Evolutionary conservation across 495 filamentous ascomycete species (phyloP).

Genomic region (Trichoderma gamsii): DNA sequence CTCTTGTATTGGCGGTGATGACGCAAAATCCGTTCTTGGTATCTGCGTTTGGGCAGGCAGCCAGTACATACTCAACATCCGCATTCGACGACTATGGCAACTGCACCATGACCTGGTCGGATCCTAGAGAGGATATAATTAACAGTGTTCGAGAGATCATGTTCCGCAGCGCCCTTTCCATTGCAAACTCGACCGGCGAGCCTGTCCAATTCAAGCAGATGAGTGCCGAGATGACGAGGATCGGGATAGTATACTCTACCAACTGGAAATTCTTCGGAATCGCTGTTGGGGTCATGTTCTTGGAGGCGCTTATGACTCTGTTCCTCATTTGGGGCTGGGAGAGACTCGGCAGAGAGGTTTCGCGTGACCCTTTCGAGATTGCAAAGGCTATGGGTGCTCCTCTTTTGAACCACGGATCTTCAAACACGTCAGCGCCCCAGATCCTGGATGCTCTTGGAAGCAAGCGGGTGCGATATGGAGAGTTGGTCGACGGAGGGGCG

Average conservation of each 20-base stretch:
- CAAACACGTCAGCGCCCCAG: not conserved
- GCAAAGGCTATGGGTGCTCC: conserved; percentile 8
- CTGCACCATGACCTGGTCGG: not conserved
- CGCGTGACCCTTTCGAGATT: conserved; percentile 2
- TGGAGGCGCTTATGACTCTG: not conserved
- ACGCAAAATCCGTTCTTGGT: not conserved
- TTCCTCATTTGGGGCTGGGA: not conserved
- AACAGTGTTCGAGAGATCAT: conserved; percentile 4
- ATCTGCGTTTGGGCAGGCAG: not conserved
- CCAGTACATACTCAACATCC: not conserved
- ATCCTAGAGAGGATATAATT: not conserved
- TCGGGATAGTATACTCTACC: not conserved
- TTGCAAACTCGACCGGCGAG: not conserved
- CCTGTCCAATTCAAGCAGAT: not conserved
- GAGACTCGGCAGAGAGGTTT: not conserved
- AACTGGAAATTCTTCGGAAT: not conserved
- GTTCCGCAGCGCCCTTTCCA: conserved; percentile 9
- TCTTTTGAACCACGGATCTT: not conserved
- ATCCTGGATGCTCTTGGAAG: not conserved
- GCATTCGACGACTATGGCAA: not conserved
- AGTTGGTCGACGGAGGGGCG: not conserved
- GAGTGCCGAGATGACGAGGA: not conserved
- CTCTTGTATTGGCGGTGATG: not conserved
- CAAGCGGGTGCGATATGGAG: not conserved
- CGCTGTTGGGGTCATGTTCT: not conserved